Base-by-base conservation (phyloP, 345 rosid genomes). In the Garcia nutans region DNA sequence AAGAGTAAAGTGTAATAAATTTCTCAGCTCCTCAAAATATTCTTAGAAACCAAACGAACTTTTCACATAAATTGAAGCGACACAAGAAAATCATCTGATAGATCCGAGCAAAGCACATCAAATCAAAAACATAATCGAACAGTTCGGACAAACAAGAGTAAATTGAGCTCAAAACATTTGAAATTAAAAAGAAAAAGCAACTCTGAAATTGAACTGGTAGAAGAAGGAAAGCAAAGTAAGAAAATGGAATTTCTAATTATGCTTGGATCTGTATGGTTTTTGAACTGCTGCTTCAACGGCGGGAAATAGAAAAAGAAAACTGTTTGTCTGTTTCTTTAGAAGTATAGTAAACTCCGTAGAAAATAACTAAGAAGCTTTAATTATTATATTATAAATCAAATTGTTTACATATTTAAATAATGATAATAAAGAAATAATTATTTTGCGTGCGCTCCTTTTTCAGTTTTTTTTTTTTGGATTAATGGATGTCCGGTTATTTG, bases 281-380 rank as follows among this genome's bases (percentile, higher is more conserved):
- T 28, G 67, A 73, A 47, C 24, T 26, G 3, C 3, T 24, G 74
- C 68, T 73, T 73, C 20, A 28, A 26, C 59, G 76, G 76, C 28
- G 68, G 76, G 58, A 47, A 73, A 8, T 10, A 20, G n/a, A 13
- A 44, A 64, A 58, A 6, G 50, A 55, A 17, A 42, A 72, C 64
- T 37, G 41, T 37, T 37, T 5, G 6, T 37, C 64, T 37, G 41
- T 37, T 37, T 5, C 41, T 37, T 37, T 37, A 6, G 5, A 37
- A 37, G 41, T 37, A 6, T 37, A 0, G 41, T 37, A 47, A 47
- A 47, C 50, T 47, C 50, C 50, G 13, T 9, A 10, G 50, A 47
- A 47, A 47, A 47, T 47, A 2, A 47, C 50, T 37, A 37, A 47
- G 50, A 47, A 47, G 0, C 0, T 9, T 47, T 47, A 10, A 10